Conservation (phyloP, 192 early-diverging fungal species). For the Chytriomyces hyalinus region DNA sequence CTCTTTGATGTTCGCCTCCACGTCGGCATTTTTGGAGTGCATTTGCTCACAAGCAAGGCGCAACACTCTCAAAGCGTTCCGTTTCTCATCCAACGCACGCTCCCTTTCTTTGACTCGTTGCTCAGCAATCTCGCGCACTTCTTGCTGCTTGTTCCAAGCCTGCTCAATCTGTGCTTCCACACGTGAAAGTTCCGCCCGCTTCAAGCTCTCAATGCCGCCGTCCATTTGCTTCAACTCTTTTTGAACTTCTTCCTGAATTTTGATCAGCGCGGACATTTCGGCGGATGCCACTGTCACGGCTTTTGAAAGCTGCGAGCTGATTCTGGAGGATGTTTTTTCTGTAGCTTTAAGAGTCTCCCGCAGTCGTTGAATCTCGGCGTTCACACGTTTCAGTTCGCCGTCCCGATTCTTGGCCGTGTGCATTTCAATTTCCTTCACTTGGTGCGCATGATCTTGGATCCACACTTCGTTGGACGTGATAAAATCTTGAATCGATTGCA, state of each 20-base stretch:
- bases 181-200: neutral
- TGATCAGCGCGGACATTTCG: constrained; percentile 21
- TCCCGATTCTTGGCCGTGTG: neutral
- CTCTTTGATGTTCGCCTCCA: constrained; percentile 11
- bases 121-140: constrained; percentile 7
- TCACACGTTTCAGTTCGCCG: neutral
- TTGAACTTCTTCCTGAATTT: constrained; percentile 28
- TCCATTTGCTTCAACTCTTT: constrained; percentile 23
- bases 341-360: constrained; percentile 9
- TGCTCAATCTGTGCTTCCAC: constrained; percentile 18
- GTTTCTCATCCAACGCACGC: neutral
- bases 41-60: constrained; percentile 15
- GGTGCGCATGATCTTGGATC: neutral
- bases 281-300: constrained; percentile 17
- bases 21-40: constrained; percentile 21
- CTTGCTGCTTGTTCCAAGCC: constrained; percentile 20
- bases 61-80: neutral
- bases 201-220: constrained; percentile 1
- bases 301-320: constrained; percentile 7
- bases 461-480: neutral
- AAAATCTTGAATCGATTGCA: constrained; percentile 14
- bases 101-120: neutral
- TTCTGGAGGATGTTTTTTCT: constrained; percentile 12
- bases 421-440: neutral
- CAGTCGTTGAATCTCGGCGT: neutral